These are phyloP conservation scores for Zymoseptoria crescenta DNA, from an alignment of 2,329 filamentous ascomycete species.

Conservation along the genomic window DNA sequence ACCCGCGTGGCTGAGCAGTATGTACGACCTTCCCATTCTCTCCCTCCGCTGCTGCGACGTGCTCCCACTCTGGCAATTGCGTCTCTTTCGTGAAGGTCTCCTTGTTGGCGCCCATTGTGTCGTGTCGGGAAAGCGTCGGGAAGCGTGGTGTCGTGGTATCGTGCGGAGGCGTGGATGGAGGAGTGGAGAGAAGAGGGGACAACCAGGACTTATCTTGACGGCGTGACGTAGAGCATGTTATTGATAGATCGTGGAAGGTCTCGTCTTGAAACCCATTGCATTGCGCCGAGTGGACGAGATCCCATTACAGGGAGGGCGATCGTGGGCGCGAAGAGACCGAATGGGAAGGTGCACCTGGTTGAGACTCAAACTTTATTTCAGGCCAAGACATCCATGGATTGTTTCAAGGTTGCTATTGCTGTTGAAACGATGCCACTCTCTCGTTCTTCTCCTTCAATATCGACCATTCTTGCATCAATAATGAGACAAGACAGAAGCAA, in stretches of 20 bases:
- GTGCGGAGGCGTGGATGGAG: not conserved
- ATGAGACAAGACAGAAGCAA: too few relatives aligned
- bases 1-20: not conserved
- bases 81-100: conserved; percentile 7
- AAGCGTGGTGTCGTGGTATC: not conserved
- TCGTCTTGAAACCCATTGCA: not conserved
- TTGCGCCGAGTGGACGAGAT: not conserved
- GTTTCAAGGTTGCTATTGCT: too few relatives aligned
- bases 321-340: not conserved
- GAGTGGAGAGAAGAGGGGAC: not conserved
- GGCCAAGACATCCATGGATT: too few relatives aligned
- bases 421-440: not conserved
- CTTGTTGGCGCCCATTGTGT: not conserved
- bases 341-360: not conserved
- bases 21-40: not conserved
- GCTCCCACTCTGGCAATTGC: conserved; percentile 18
- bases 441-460: too few relatives aligned
- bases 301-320: not conserved
- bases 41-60: conserved; percentile 10
- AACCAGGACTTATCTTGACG: not conserved
- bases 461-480: too few relatives aligned
- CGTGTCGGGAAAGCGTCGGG: not conserved
- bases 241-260: not conserved
- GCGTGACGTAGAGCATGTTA: not conserved
- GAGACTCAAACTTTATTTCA: not conserved